Evolutionary conservation across 1,284 basidiomycete genomes (phyloP).

Genomic region (Melampsora occidentalis): DNA sequence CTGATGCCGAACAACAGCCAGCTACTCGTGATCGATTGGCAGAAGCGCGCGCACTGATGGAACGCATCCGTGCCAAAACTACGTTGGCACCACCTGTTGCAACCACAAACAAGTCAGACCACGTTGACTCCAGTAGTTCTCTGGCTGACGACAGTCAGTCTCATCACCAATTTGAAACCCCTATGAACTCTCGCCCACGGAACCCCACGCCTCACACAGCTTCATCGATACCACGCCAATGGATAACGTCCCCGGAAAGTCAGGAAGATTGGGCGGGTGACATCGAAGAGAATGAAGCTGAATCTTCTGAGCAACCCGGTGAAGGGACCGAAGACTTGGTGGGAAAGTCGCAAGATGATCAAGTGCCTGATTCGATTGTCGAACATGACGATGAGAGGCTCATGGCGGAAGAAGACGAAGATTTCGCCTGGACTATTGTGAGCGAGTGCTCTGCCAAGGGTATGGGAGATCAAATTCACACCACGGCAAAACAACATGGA

Average conservation of each 20-base stretch:
- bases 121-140: not conserved
- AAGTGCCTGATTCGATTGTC: not conserved
- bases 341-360: not conserved
- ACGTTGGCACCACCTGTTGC: not conserved
- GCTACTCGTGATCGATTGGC: constrained; percentile 41
- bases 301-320: no score
- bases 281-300: no score
- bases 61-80: constrained; percentile 46
- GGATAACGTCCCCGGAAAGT: not conserved
- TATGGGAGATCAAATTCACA: no score
- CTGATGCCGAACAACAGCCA: not conserved
- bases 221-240: not conserved
- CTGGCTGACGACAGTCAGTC: not conserved
- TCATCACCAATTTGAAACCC: not conserved
- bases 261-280: not conserved
- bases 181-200: constrained; percentile 5
- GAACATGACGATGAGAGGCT: constrained; percentile 2
- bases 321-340: no score
- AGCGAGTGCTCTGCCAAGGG: no score
- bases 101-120: not conserved
- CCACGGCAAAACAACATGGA: no score
- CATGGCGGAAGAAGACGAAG: not conserved
- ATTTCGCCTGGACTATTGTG: not conserved
- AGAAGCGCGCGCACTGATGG: constrained; percentile 47
- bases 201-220: constrained; percentile 9